Evolutionary conservation across 805 yeast species (phyloP).

Genomic region (Yamadazyma nakazawae): DNA sequence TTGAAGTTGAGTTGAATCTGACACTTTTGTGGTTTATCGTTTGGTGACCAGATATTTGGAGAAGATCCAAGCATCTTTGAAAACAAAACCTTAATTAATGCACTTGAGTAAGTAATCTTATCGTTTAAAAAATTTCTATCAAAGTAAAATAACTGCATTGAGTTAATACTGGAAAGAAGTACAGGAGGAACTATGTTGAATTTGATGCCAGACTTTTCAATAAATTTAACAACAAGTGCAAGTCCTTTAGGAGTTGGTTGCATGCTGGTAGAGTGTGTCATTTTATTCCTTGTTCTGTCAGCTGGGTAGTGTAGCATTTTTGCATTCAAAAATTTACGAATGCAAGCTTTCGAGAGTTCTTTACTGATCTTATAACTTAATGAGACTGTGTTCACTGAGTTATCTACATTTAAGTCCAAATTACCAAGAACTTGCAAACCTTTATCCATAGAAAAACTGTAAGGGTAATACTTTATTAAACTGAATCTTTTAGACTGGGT

Average conservation of each 20-base stretch:
- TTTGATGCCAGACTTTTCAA: constrained; percentile 52
- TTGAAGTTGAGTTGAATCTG: constrained; percentile 3
- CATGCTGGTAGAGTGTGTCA: constrained; percentile 35
- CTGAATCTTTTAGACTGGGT: constrained; percentile 1
- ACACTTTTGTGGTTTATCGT: constrained; percentile 34
- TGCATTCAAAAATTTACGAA: constrained; percentile 55
- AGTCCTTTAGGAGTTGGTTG: constrained; percentile 95
- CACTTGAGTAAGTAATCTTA: constrained; percentile 56
- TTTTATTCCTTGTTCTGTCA: constrained; percentile 58
- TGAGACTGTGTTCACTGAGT: constrained; percentile 48
- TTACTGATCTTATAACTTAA: constrained; percentile 53
- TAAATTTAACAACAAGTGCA: constrained; percentile 60
- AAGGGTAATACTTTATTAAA: constrained; percentile 46
- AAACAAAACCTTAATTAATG: constrained; percentile 64
- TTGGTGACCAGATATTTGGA: constrained; percentile 71
- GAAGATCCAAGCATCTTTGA: constrained; percentile 55
- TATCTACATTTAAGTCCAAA: constrained; percentile 47
- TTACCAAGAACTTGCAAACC: constrained; percentile 53
- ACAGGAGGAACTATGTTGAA: constrained; percentile 39
- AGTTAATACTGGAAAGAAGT: constrained; percentile 57
- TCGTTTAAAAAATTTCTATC: constrained; percentile 63
- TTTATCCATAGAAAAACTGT: constrained; percentile 50
- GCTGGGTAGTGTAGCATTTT: constrained; percentile 71
- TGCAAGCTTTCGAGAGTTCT: constrained; percentile 45
- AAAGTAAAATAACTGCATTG: constrained; percentile 66